Evolutionary conservation across 1,139 yeast species (phyloP).

Genomic region (Saccharomyces hybrid): DNA sequence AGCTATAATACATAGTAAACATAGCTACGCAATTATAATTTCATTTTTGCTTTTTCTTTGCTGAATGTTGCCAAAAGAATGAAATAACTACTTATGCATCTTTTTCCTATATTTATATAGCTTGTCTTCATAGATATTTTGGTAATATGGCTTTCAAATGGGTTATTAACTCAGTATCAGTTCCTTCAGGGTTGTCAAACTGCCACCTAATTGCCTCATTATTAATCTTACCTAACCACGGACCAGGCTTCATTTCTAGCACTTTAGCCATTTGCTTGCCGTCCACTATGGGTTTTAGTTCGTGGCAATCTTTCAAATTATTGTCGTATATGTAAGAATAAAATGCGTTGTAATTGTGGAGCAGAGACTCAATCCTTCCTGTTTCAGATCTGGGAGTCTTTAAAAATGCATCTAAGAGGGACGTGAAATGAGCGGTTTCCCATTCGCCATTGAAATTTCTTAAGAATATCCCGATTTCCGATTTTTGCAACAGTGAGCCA

Average conservation of each 20-base stretch:
- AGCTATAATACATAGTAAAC: not conserved
- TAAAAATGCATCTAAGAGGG: slow-evolving; percentile 18
- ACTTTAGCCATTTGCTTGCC: slow-evolving; percentile 57
- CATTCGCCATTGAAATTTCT: slow-evolving; percentile 49
- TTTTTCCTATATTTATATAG: not conserved
- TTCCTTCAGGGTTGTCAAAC: slow-evolving; percentile 55
- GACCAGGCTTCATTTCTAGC: slow-evolving; percentile 66
- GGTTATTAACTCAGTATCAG: slow-evolving; percentile 47
- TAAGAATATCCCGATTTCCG: slow-evolving; percentile 54
- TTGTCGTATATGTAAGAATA: slow-evolving; percentile 25
- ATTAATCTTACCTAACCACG: slow-evolving; percentile 63
- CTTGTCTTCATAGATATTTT: slow-evolving; percentile 9
- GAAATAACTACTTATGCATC: not conserved
- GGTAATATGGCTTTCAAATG: slow-evolving; percentile 34
- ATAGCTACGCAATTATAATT: not conserved
- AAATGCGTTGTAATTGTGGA: slow-evolving; percentile 35
- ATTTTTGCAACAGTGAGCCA: slow-evolving; percentile 35
- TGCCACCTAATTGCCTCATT: slow-evolving; percentile 65
- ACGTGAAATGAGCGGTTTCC: slow-evolving; percentile 37
- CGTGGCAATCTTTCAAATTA: slow-evolving; percentile 39
- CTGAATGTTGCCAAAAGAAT: too few species aligned
- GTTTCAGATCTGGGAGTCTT: slow-evolving; percentile 7
- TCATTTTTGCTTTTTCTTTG: not conserved
- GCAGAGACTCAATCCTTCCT: slow-evolving; percentile 6
- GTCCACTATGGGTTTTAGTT: slow-evolving; percentile 50